Conservation (phyloP, 108 stramenopile species). For the Mediolabrus comicus region DNA sequence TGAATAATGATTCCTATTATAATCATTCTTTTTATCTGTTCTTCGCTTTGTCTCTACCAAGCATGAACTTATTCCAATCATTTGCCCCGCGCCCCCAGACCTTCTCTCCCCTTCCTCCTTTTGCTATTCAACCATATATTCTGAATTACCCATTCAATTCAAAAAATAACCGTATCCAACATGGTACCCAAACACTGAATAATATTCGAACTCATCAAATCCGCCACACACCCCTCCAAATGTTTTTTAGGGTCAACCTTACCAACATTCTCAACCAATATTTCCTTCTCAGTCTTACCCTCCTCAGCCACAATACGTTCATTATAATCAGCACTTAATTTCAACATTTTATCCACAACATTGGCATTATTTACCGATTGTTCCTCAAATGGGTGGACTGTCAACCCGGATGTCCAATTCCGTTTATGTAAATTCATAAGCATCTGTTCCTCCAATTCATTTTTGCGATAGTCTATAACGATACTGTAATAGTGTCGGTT, state of each 20-base stretch:
- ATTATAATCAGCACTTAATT: conserved; percentile 93
- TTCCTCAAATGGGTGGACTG: conserved; percentile 88
- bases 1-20: no score
- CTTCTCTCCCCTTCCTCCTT: no score
- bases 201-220: conserved; percentile 96
- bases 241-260: conserved; percentile 98
- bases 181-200: conserved; percentile 98
- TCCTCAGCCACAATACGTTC: conserved; percentile 85
- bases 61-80: no score
- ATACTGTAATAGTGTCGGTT: conserved; percentile 99
- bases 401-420: conserved; percentile 92
- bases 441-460: conserved; percentile 99
- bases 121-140: no score
- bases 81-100: no score
- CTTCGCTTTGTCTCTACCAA: no score
- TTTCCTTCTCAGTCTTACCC: conserved; percentile 81
- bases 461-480: conserved; percentile 99
- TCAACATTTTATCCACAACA: conserved; percentile 88
- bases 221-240: conserved; percentile 85
- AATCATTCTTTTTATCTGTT: no score
- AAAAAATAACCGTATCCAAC: conserved; percentile 98
- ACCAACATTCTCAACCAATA: conserved; percentile 91
- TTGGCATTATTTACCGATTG: conserved; percentile 83
- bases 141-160: neutral
- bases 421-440: conserved; percentile 96